Conservation (phyloP, 1,284 basidiomycete species). For the Lentinus polychrous region DNA sequence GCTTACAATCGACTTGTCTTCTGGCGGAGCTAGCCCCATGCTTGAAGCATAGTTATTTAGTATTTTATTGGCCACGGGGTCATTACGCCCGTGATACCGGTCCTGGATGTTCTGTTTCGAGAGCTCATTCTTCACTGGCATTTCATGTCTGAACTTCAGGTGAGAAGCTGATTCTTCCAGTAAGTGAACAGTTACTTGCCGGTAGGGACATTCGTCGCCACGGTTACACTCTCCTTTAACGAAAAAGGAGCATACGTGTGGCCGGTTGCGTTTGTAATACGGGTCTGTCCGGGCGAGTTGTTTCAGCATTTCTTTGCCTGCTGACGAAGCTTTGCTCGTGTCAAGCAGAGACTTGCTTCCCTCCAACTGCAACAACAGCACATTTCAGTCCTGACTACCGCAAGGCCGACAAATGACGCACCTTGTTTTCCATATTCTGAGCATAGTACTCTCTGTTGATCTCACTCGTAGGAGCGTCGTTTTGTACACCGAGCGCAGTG, state of each 20-base stretch:
- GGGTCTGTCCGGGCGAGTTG: conserved; percentile 90
- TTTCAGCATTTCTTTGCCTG: conserved; percentile 95
- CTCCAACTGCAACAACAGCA: conserved; percentile 43
- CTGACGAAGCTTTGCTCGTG: conserved; percentile 61
- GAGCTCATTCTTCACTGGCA: conserved; percentile 75
- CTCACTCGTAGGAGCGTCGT: conserved; percentile 89
- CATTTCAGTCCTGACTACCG: background rate
- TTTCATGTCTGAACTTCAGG: conserved; percentile 64
- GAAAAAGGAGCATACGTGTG: conserved; percentile 94
- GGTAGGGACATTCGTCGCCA: conserved; percentile 89
- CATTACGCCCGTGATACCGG: conserved; percentile 84
- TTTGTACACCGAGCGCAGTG: conserved; percentile 84
- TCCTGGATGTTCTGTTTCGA: conserved; percentile 92
- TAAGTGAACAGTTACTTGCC: conserved; percentile 31
- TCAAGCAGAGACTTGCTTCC: conserved; percentile 65
- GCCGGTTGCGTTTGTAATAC: conserved; percentile 93
- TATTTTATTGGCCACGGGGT: conserved; percentile 89
- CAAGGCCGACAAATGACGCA: conserved; percentile 27
- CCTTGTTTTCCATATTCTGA: conserved; percentile 91
- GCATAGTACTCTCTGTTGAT: conserved; percentile 98
- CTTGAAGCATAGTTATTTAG: conserved; percentile 65
- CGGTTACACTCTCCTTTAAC: conserved; percentile 92
- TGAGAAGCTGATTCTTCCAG: background rate
- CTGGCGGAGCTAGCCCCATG: conserved; percentile 84
- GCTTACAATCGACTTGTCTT: conserved; percentile 80